phyloP scores from a whole-genome alignment of 2,329 filamentous ascomycete species.

The Xylariaceae sp. region DNA sequence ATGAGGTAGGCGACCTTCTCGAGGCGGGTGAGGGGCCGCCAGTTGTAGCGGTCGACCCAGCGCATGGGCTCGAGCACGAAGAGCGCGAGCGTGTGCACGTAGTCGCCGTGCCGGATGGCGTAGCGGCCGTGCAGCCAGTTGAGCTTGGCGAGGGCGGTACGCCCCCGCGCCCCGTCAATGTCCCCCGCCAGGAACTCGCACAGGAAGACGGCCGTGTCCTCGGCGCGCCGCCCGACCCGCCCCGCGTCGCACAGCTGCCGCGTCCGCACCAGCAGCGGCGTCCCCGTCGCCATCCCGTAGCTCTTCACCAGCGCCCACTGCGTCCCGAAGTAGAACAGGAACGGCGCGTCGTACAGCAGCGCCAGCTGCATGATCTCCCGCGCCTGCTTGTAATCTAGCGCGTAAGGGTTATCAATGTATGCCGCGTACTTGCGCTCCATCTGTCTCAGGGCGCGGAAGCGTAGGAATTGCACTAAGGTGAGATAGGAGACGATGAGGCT shows the following conservation, averaged over 20 bases:
- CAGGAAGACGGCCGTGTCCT: conserved; percentile 29
- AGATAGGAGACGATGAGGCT: conserved; percentile 18
- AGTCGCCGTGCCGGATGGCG: conserved; percentile 21
- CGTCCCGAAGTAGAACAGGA: conserved; percentile 27
- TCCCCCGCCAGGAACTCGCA: conserved; percentile 25
- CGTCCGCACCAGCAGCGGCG: conserved; percentile 26
- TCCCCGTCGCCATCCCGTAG: conserved; percentile 28
- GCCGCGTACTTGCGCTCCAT: conserved; percentile 24
- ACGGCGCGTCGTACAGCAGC: conserved; percentile 23
- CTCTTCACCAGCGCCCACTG: conserved; percentile 29
- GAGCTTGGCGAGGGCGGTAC: conserved; percentile 20
- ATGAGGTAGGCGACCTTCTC: conserved; percentile 28
- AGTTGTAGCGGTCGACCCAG: conserved; percentile 32
- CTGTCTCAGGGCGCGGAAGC: conserved; percentile 23
- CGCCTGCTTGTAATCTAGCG: conserved; percentile 23
- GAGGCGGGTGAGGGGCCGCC: conserved; percentile 26
- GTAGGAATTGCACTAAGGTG: conserved; percentile 19
- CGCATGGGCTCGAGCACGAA: conserved; percentile 31
- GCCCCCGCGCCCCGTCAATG: conserved; percentile 24
- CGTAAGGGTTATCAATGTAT: conserved; percentile 22
- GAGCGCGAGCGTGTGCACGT: conserved; percentile 30
- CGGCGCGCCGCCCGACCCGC: conserved; percentile 28
- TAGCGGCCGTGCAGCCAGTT: conserved; percentile 32
- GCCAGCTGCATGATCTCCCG: conserved; percentile 26
- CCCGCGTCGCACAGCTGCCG: conserved; percentile 24